These are phyloP conservation scores for Atalantia buxifolia DNA, from an alignment of 345 rosid genomes.

Conservation along the genomic window DNA sequence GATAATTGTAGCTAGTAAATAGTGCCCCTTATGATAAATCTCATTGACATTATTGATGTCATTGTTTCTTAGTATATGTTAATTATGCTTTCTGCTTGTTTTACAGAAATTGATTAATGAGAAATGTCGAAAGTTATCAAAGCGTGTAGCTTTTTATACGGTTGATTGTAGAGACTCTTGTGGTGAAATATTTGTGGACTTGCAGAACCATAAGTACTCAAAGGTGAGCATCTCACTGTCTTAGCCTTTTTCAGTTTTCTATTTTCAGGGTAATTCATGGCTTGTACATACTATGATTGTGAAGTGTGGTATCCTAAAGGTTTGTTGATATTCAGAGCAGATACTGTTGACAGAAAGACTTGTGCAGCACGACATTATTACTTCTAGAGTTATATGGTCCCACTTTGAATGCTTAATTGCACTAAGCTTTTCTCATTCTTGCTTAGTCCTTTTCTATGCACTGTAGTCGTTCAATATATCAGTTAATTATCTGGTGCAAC, in stretches of 20 bases:
- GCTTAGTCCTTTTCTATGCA: not conserved
- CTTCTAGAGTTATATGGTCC: not conserved
- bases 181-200: slow-evolving; percentile 89
- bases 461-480: not conserved
- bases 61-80: not conserved
- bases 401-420: not conserved
- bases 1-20: not conserved
- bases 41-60: not conserved
- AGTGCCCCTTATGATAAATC: not conserved
- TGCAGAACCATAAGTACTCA: slow-evolving; percentile 60
- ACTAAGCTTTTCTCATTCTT: not conserved
- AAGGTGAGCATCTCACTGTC: slow-evolving; percentile 11
- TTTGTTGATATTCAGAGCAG: not conserved
- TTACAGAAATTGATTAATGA: slow-evolving; percentile 72
- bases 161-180: slow-evolving; percentile 82
- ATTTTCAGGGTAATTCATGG: not conserved
- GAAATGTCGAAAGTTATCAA: slow-evolving; percentile 65
- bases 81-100: not conserved
- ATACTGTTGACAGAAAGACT: not conserved
- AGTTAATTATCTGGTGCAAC: not conserved
- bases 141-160: slow-evolving; percentile 76
- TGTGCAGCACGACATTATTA: not conserved
- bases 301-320: not conserved
- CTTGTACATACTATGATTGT: not conserved
- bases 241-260: not conserved